Evolutionary conservation across 2,329 filamentous ascomycete species (phyloP).

Genomic region (Cordyceps javanica): DNA sequence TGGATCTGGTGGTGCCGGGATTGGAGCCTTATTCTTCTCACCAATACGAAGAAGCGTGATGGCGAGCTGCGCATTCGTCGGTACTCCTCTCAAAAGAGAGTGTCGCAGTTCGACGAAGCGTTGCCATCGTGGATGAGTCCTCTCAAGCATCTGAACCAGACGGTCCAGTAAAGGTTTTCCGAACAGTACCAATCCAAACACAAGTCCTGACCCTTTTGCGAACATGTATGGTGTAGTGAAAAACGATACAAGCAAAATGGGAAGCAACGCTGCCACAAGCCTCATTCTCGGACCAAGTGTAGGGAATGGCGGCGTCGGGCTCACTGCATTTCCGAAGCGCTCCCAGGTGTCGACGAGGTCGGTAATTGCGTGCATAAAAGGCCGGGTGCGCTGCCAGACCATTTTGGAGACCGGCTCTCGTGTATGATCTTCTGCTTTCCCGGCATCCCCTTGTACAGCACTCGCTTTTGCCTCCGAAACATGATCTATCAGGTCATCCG

Average conservation of each 20-base stretch:
- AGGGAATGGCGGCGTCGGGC: slow-evolving; percentile 58
- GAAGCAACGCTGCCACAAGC: slow-evolving; percentile 46
- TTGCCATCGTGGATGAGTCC: slow-evolving; percentile 63
- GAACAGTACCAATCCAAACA: slow-evolving; percentile 71
- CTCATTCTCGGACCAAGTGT: slow-evolving; percentile 45
- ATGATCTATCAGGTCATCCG: slow-evolving; percentile 20
- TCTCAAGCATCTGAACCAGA: slow-evolving; percentile 53
- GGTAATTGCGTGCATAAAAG: slow-evolving; percentile 56
- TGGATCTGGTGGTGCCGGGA: slow-evolving; percentile 51
- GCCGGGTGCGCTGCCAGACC: slow-evolving; percentile 71
- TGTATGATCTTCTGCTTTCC: slow-evolving; percentile 61
- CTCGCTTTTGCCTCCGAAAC: slow-evolving; percentile 29
- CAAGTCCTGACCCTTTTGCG: slow-evolving; percentile 59
- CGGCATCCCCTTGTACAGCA: slow-evolving; percentile 25
- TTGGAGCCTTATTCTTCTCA: slow-evolving; percentile 71
- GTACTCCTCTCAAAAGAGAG: slow-evolving; percentile 72
- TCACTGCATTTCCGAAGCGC: slow-evolving; percentile 48
- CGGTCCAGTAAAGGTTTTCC: slow-evolving; percentile 66
- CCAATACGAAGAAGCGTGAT: slow-evolving; percentile 76
- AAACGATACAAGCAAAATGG: slow-evolving; percentile 19
- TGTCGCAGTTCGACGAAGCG: slow-evolving; percentile 69
- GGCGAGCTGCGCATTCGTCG: slow-evolving; percentile 79
- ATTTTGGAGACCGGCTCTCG: slow-evolving; percentile 69
- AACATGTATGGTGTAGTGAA: slow-evolving; percentile 38
- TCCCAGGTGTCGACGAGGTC: slow-evolving; percentile 46